These are phyloP conservation scores for Salix viminalis DNA, from an alignment of 345 rosid genomes.

Conservation along the genomic window DNA sequence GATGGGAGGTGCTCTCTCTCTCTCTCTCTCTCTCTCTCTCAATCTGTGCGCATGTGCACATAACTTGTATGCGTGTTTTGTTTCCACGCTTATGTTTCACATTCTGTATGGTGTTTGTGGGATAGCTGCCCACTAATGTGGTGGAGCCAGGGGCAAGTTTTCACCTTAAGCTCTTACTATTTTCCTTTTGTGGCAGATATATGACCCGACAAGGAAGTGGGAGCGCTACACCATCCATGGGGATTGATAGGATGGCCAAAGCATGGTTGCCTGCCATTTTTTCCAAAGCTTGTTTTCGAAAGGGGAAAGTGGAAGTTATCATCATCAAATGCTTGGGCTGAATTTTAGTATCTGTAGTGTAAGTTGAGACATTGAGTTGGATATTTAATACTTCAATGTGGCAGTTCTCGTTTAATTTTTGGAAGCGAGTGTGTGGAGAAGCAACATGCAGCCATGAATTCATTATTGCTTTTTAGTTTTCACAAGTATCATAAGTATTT, in stretches of 20 bases:
- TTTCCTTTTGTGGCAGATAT: slow-evolving; percentile 43
- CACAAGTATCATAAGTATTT: neutral
- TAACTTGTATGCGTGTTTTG: neutral
- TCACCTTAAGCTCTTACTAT: neutral
- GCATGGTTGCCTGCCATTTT: neutral
- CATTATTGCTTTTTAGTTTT: neutral
- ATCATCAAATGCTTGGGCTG: neutral
- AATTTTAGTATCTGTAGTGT: neutral
- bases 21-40: neutral
- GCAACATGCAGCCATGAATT: neutral
- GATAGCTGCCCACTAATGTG: neutral
- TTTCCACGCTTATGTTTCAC: neutral
- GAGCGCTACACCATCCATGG: slow-evolving; percentile 96
- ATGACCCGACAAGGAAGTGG: slow-evolving; percentile 87
- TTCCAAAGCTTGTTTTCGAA: neutral
- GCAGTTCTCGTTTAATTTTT: neutral
- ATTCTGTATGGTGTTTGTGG: neutral
- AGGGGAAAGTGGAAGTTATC: neutral
- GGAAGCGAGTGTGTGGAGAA: neutral
- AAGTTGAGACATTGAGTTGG: neutral
- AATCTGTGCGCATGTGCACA: neutral
- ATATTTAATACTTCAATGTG: neutral
- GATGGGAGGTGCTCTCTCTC: slow-evolving; percentile 79
- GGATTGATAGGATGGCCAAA: slow-evolving; percentile 36
- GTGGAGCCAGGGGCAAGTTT: neutral